Base-by-base conservation (phyloP, 352 stramenopile genomes). In the Aphanomyces cochlioides region DNA sequence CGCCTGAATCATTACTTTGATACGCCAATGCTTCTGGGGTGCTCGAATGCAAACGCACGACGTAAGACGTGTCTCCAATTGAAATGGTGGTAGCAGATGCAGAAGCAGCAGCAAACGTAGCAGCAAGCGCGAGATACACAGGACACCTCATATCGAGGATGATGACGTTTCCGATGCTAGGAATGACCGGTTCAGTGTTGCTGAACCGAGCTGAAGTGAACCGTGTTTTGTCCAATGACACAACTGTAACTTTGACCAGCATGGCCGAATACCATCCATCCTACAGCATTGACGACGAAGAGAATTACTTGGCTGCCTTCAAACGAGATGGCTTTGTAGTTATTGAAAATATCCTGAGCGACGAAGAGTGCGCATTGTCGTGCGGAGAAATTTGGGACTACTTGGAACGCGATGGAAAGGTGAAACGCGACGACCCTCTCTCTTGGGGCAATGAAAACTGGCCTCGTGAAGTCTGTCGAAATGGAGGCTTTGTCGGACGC, bases 401-500 rank as follows among this genome's bases (percentile, higher is more conserved):
- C 56, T 53, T 83, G 36, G 77, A 83, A 70, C 78, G 79, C 36
- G 73, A 81, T 41, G 75, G 77, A 0, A 72, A 77, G 3, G 78
- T 84, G 5, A 75, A 78, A 74, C 78, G 78, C 28, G 70, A 74
- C 50, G 68, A 82, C 72, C 74, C 80, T 56, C 72, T 61, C 7
- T 76, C 74, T 66, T 84, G 76, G 76, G 76, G 76, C 56, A 82
- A 84, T 38, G 74, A 84, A 64, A 76, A 82, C 66, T 84, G 78
- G 76, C 75, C 74, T 34, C 73, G 66, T 17, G 75, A 82, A 53
- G 71, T 81, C 45, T 84, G 78, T 28, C 75, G 77, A 67, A 84
- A 84, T 28, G 76, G 78, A 56, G 78, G 76, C 61, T 82, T 84
- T 72, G 78, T 84, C 70, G 75, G 76, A 3, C 67, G 74, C 47